A percentile compares a stretch with the other conserved stretches of the same genome.
Evolutionary conservation across 768 basidiomycete species (phyloP).

Genomic region (Tulasnella sp.): DNA sequence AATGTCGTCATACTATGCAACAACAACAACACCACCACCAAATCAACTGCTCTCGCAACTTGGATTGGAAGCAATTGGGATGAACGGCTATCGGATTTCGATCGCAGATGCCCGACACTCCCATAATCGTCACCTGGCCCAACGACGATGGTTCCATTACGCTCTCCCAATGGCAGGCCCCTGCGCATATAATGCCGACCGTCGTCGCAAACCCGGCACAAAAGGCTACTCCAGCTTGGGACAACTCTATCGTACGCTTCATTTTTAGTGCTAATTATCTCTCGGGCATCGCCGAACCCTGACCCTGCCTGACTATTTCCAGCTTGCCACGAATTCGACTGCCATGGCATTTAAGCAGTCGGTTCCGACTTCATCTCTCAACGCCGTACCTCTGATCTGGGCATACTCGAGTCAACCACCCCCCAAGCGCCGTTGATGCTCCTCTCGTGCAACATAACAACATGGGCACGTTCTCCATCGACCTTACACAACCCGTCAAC

Average conservation of each 20-base stretch:
- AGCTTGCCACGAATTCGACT: not conserved
- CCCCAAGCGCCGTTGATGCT: constrained; percentile 39
- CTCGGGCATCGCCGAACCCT: constrained; percentile 34
- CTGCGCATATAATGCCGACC: constrained; percentile 47
- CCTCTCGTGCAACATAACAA: constrained; percentile 43
- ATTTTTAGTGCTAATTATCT: not conserved
- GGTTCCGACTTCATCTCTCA: constrained; percentile 24
- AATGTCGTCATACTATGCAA: not conserved
- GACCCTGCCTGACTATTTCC: not conserved
- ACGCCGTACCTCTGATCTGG: constrained; percentile 43
- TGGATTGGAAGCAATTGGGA: not conserved
- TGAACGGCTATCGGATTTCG: constrained; percentile 25
- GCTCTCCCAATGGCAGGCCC: constrained; percentile 55
- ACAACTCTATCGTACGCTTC: constrained; percentile 37
- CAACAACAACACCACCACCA: not conserved
- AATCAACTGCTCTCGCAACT: constrained; percentile 2
- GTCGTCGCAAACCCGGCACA: constrained; percentile 48
- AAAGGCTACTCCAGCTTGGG: constrained; percentile 37
- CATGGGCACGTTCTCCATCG: constrained; percentile 37
- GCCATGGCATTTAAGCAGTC: constrained; percentile 19
- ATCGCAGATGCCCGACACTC: constrained; percentile 21
- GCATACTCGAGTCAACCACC: constrained; percentile 50
- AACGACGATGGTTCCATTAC: constrained; percentile 55
- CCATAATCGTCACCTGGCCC: constrained; percentile 69
- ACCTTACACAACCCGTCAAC: constrained; percentile 40